phyloP scores from a whole-genome alignment of 768 basidiomycete genomes.

The Leccinum broughii region DNA sequence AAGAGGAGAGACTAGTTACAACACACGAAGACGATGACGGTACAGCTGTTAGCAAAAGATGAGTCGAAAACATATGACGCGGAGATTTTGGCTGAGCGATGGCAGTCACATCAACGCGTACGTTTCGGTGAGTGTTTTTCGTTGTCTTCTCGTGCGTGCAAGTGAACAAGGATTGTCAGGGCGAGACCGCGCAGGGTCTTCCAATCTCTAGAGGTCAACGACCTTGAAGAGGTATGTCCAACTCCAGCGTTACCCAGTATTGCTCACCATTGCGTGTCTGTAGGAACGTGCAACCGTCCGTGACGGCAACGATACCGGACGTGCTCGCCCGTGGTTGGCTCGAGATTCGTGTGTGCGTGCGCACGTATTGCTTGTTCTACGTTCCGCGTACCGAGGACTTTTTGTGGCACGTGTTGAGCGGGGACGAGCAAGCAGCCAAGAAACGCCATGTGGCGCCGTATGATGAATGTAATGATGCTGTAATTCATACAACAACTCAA shows the following conservation, averaged over 20 bases:
- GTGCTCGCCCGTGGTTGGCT: conserved; percentile 58
- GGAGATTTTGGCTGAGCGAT: conserved; percentile 72
- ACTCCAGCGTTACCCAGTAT: not conserved
- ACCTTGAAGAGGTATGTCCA: conserved; percentile 61
- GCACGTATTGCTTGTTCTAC: conserved; percentile 29
- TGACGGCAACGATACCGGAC: conserved; percentile 38
- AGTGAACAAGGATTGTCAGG: conserved; percentile 37
- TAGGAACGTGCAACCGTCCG: conserved; percentile 25
- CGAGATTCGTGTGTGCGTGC: conserved; percentile 76
- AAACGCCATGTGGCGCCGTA: conserved; percentile 72
- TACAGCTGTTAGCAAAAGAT: conserved; percentile 79
- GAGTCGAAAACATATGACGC: conserved; percentile 75
- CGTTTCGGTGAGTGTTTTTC: conserved; percentile 51
- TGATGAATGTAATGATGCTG: conserved; percentile 78
- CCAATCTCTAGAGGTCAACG: conserved; percentile 44
- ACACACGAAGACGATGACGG: conserved; percentile 62
- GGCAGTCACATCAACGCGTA: conserved; percentile 81
- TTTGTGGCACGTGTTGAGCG: conserved; percentile 10
- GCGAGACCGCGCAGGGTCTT: conserved; percentile 56
- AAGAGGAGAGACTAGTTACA: conserved; percentile 49
- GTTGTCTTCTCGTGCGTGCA: not conserved
- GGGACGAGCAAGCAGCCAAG: conserved; percentile 33
- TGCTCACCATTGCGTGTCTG: not conserved
- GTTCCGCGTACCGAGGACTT: conserved; percentile 30
- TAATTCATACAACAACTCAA: conserved; percentile 82